These are phyloP conservation scores for Bacidia rubella DNA, from an alignment of 495 filamentous ascomycete genomes.

Conservation along the genomic window DNA sequence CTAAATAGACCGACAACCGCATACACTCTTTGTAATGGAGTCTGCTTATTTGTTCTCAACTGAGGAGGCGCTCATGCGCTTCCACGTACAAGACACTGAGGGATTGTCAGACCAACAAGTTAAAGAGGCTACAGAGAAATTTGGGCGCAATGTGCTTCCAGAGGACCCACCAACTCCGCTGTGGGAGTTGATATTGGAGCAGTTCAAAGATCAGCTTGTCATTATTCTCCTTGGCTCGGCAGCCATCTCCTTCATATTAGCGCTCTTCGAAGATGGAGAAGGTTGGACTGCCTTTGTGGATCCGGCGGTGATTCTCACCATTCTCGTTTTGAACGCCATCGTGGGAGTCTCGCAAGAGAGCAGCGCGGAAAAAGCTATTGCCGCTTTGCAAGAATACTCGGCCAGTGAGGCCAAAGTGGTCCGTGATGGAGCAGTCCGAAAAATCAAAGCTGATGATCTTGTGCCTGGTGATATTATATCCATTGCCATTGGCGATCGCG, in stretches of 20 bases:
- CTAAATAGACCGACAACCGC: neutral
- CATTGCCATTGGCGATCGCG: constrained; percentile 79
- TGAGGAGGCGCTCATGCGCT: constrained; percentile 55
- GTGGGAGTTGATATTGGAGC: constrained; percentile 92
- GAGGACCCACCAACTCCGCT: constrained; percentile 96
- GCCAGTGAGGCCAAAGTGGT: constrained; percentile 94
- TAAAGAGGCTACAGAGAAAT: constrained; percentile 42
- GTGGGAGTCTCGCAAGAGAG: constrained; percentile 98
- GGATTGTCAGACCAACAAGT: constrained; percentile 65
- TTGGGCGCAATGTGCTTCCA: constrained; percentile 81
- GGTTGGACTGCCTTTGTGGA: constrained; percentile 99
- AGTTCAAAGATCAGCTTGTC: constrained; percentile 98
- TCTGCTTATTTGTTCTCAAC: constrained; percentile 58
- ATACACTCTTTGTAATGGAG: constrained; percentile 47
- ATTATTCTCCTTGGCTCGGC: constrained; percentile 90
- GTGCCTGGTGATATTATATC: constrained; percentile 91
- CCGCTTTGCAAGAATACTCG: constrained; percentile 96
- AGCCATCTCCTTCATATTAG: constrained; percentile 85
- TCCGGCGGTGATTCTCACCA: constrained; percentile 94
- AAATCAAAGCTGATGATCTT: constrained; percentile 84
- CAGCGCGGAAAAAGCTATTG: constrained; percentile 96
- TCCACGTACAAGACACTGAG: constrained; percentile 48
- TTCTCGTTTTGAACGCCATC: constrained; percentile 89
- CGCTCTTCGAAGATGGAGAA: constrained; percentile 82
- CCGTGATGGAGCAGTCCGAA: constrained; percentile 58